Evolutionary conservation across 148 eudicot genomes (phyloP), one percentile per base, ranked within the genome.

Genomic region (Mesembryanthemum crystallinum): DNA sequence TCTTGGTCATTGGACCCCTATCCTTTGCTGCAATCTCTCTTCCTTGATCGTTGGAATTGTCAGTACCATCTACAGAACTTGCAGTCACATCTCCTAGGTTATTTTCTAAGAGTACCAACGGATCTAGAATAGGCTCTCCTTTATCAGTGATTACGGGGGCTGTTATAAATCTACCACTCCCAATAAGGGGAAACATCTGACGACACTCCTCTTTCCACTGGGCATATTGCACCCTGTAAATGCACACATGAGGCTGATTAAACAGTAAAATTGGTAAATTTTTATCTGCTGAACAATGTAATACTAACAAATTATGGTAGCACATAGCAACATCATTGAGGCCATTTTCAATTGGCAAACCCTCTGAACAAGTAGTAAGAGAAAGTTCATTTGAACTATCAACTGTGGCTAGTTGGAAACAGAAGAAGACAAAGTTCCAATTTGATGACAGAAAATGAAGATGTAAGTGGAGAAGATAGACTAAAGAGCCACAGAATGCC

Each of bases 121-220:
- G 99, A 83, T 95, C 99, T 66, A 67, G 81, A 83, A 87, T 91
- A 69, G 94, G 87, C 27, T 85, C 88, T 33, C 98, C 98, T 47
- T 81, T 80, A 45, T 92, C 96, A 39, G 87, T 86, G 73, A 94
- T 89, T 75, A 94, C 67, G 62, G 98, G 97, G 62, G 96, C 98
- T 57, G 98, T 95, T 64, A 95, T 85, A 62, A 85, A 88, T 74
- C 79, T 88, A 64, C 99, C 99, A 83, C 97, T 95, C 49, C 99
- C 99, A 80, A 95, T 79, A 73, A 92, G 64, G 54, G 96, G 92
- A 79, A 95, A 95, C 92, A 89, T 85, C 64, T 81, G 74, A 73
- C 84, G 89, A 77, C 99, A 95, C 66, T 82, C 86, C 76, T 92
- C 94, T 85, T 95, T 95, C 83, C 89, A 82, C n/a, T 54, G 76